Evolutionary conservation across 2,329 filamentous ascomycete species (phyloP).

Genomic region (Botrytis deweyae): DNA sequence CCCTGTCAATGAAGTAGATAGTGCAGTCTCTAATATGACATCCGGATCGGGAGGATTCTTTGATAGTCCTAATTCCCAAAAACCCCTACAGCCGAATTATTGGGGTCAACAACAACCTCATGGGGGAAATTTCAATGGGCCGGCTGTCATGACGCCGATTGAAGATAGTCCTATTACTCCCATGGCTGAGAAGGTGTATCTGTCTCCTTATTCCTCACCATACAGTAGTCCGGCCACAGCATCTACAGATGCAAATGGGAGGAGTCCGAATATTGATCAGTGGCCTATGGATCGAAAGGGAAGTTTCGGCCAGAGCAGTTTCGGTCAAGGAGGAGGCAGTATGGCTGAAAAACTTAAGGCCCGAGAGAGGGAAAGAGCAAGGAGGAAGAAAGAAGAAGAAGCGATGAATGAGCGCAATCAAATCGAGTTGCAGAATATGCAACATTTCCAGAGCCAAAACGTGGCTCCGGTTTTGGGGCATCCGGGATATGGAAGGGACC

Average conservation of each 20-base stretch:
- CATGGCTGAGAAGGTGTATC: slow-evolving; percentile 46
- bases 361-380: slow-evolving; percentile 15
- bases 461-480: slow-evolving; percentile 34
- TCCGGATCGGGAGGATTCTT: slow-evolving; percentile 41
- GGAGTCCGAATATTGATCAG: slow-evolving; percentile 22
- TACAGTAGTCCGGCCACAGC: slow-evolving; percentile 54
- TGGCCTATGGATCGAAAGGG: slow-evolving; percentile 32
- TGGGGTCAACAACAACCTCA: slow-evolving; percentile 44
- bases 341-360: slow-evolving; percentile 18
- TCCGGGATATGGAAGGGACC: slow-evolving; percentile 31
- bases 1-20: slow-evolving; percentile 8
- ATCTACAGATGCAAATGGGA: slow-evolving; percentile 21
- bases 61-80: slow-evolving; percentile 56
- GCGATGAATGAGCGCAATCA: slow-evolving; percentile 24
- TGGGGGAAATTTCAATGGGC: slow-evolving; percentile 41
- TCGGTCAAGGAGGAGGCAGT: slow-evolving; percentile 17
- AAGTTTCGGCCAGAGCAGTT: slow-evolving; percentile 25
- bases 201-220: slow-evolving; percentile 60
- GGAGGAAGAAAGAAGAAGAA: slow-evolving; percentile 25
- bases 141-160: slow-evolving; percentile 9
- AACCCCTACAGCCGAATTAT: slow-evolving; percentile 45
- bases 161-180: slow-evolving; percentile 39
- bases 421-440: slow-evolving; percentile 33
- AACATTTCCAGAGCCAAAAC: slow-evolving; percentile 32
- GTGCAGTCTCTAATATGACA: slow-evolving; percentile 34